A percentile compares a stretch with the other conserved stretches of the same genome.
These are phyloP conservation scores for Yamadazyma insecticola DNA, from an alignment of 805 yeast genomes.

Conservation along the genomic window DNA sequence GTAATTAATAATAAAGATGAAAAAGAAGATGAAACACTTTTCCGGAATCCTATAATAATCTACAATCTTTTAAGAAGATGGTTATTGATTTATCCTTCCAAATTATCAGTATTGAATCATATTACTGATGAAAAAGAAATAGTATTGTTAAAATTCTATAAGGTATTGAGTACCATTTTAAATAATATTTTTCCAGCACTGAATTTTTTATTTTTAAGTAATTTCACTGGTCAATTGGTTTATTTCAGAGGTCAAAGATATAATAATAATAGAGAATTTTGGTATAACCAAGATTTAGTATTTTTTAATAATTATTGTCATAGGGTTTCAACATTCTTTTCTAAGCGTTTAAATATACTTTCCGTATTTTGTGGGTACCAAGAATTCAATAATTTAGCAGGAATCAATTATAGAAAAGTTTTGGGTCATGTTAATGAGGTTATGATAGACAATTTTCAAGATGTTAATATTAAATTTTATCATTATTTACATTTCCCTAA, in stretches of 20 bases:
- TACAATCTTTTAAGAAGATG: slow-evolving; percentile 17
- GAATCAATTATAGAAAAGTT: slow-evolving; percentile 6
- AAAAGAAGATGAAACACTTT: too few relatives aligned
- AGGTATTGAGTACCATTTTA: slow-evolving; percentile 12
- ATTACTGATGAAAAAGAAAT: slow-evolving; percentile 11
- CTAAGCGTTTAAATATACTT: slow-evolving; percentile 15
- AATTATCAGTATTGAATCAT: slow-evolving; percentile 8
- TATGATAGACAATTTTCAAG: slow-evolving; percentile 15
- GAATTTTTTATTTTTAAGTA: slow-evolving; percentile 16
- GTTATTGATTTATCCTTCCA: slow-evolving; percentile 18
- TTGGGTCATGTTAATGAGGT: slow-evolving; percentile 15
- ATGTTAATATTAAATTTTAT: slow-evolving; percentile 8
- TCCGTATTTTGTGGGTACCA: slow-evolving; percentile 15
- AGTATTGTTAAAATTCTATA: slow-evolving; percentile 11
- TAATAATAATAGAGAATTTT: background rate
- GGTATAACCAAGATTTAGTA: slow-evolving; percentile 1
- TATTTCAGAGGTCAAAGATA: slow-evolving; percentile 10
- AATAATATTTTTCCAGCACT: slow-evolving; percentile 20
- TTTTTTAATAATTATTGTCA: slow-evolving; percentile 13
- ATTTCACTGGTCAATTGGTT: slow-evolving; percentile 18
- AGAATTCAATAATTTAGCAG: slow-evolving; percentile 5
- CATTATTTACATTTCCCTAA: slow-evolving; percentile 19
- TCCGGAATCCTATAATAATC: too few relatives aligned
- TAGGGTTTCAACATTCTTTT: slow-evolving; percentile 17
- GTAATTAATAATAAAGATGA: too few relatives aligned